Evolutionary conservation across 371 early-diverging fungal species (phyloP), one percentile per base, ranked within the genome.

Genomic region (Rhizomucor miehei): DNA sequence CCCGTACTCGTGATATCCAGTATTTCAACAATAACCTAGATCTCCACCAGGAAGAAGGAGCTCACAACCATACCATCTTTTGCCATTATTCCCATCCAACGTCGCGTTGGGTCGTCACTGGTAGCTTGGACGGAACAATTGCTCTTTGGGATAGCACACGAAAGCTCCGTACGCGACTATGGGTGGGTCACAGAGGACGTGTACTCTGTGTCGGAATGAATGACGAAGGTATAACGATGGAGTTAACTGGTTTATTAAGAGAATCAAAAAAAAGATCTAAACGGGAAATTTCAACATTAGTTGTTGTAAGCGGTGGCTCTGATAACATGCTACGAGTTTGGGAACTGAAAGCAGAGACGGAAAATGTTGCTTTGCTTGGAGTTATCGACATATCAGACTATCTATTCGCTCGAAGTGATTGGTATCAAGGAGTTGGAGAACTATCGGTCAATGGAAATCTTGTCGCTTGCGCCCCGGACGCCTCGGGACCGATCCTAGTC

Each of bases 201-300:
- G 81, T 80, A 0, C 61, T 83, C 3, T 81, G 80, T 48, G 73
- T 83, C 17, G 69, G 67, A 6, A 80, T 83, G 79, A 80, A 80
- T 62, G 65, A 73, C 13, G 57, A 73, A 53, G 71, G 78, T 73
- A 71, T 8, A 47, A 29, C 40, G 12, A n/a, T 5, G 13, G 8
- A 17, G 6, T 12, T 20, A 19, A n/a, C n/a, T n/a, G n/a, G n/a
- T n/a, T n/a, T 13, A 45, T 40, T n/a, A 39, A 20, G 12, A 23
- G 35, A 21, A 40, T 2, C 39, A 19, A 19, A 9, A 13, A 34
- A 47, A 2, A 11, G 13, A 35, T 41, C 41, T 19, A 41, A 41
- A 41, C 10, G 21, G 38, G 24, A 43, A 37, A 24, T 37, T 14
- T 19, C 34, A 12, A 41, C 35, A 39, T 43, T 58, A 73, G 84